Evolutionary conservation across 2,329 filamentous ascomycete species (phyloP), one percentile per base, ranked within the genome.

Genomic region (Aspergillus fijiensis): DNA sequence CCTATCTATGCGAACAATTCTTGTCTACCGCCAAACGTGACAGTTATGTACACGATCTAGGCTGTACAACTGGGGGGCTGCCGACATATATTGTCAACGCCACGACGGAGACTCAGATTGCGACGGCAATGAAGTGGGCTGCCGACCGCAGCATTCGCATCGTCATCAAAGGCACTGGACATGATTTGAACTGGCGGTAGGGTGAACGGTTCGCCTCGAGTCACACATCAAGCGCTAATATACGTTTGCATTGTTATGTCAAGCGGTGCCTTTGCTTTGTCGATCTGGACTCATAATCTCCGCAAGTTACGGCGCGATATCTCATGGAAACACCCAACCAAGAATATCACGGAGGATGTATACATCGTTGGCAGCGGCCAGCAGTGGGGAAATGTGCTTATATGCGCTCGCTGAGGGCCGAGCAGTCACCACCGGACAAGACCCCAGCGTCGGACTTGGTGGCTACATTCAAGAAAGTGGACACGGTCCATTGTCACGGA

Each of bases 401-500:
- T 35, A 45, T 4, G 62, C 56, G 5, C 50, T 78, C 76, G 21
- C 39, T 16, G 14, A 60, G 10, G 53, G 55, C 7, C 45, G 64
- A 10, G 47, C 58, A 0, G 77, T 85, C 2, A 79, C 87, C 4
- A 82, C 81, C 19, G 85, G 85, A 4, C 81, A 83, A n/a, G 84
- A 84, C 56, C 72, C 68, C 63, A 82, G 79, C 2, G 82, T 87
- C 11, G 84, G 84, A 25, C 75, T 70, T 0, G 73, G 72, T 4
- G 72, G 72, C 5, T 68, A 63, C 23, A 67, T 70, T 14, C 64
- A 69, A n/a, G 69, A 69, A 2, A 72, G 73, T 16, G 73, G 73
- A 1, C 71, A 76, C 25, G 67, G 69, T 0, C 62, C 64, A 4
- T 47, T 72, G 0, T 68, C 68, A 0, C 64, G 63, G 9, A 55